phyloP scores from a whole-genome alignment of 306 rosid species.

The Mimosa pudica region DNA sequence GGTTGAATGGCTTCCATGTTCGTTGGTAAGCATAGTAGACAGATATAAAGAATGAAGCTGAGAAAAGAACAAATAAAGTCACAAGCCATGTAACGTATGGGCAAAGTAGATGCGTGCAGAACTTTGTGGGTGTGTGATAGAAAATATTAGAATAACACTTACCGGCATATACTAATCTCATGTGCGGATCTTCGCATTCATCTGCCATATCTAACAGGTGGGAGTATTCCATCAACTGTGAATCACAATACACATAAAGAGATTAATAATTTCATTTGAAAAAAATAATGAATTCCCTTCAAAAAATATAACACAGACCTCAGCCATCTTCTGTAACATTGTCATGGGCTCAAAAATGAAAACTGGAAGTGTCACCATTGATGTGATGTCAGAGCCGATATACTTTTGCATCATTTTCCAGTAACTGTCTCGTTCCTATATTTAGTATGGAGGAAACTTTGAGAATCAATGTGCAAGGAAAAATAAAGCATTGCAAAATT shows the following conservation, averaged over 20 bases:
- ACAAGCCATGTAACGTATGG: conserved; percentile 26
- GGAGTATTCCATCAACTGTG: conserved; percentile 92
- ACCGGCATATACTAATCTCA: conserved; percentile 90
- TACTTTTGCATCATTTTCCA: conserved; percentile 97
- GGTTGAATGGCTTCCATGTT: conserved; percentile 99
- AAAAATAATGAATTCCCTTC: conserved; percentile 17
- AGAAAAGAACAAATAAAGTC: conserved; percentile 37
- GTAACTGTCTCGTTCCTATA: conserved; percentile 89
- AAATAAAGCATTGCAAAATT: not conserved
- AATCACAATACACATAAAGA: conserved; percentile 23
- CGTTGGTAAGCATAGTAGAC: conserved; percentile 85
- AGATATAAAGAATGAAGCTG: conserved; percentile 96
- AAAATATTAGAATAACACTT: conserved; percentile 35
- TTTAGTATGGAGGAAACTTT: conserved; percentile 18
- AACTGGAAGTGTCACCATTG: conserved; percentile 97
- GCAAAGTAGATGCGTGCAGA: not conserved
- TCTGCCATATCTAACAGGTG: conserved; percentile 85
- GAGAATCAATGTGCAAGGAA: conserved; percentile 15
- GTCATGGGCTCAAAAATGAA: conserved; percentile 98
- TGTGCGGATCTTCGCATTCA: conserved; percentile 89
- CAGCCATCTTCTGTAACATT: conserved; percentile 90
- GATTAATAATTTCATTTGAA: conserved; percentile 6
- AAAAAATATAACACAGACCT: conserved; percentile 59
- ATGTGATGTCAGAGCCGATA: conserved; percentile 87
- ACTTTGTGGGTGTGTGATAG: not conserved